A percentile compares a stretch with the other conserved stretches of the same genome.
These are phyloP conservation scores for Oryza officinalis DNA, from an alignment of 176 grass and related monocot species.

Conservation along the genomic window DNA sequence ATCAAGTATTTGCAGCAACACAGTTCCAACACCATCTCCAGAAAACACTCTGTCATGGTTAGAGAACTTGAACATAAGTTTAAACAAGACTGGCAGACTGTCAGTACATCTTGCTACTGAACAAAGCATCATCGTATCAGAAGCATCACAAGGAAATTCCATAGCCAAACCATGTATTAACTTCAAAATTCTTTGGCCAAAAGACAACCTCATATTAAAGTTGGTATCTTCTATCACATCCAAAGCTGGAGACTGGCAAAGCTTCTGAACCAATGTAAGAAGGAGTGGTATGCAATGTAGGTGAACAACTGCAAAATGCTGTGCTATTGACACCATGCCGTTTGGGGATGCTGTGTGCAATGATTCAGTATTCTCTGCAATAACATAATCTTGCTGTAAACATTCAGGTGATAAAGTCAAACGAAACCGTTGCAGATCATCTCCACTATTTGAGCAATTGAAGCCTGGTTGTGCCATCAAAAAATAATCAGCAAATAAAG, in stretches of 20 bases:
- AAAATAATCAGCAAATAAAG: conserved; percentile 40
- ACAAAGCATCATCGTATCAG: conserved; percentile 55
- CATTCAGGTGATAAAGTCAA: conserved; percentile 70
- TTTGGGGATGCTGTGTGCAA: conserved; percentile 53
- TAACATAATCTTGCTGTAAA: conserved; percentile 49
- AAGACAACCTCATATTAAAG: conserved; percentile 76
- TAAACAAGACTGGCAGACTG: conserved; percentile 69
- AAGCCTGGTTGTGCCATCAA: conserved; percentile 51
- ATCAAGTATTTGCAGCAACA: conserved; percentile 82
- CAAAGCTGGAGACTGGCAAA: conserved; percentile 59
- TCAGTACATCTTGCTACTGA: conserved; percentile 65
- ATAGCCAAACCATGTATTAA: conserved; percentile 55
- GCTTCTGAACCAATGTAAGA: conserved; percentile 71
- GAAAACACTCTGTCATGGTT: conserved; percentile 56
- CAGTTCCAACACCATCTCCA: conserved; percentile 59
- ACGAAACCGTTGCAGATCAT: conserved; percentile 50
- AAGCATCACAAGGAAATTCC: conserved; percentile 61
- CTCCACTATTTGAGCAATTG: conserved; percentile 68
- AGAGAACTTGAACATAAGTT: conserved; percentile 73
- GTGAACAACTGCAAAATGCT: conserved; percentile 67
- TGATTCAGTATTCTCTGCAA: conserved; percentile 42
- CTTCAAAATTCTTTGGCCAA: conserved; percentile 76
- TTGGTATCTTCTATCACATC: conserved; percentile 77
- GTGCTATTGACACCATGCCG: conserved; percentile 57
- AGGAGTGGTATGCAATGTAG: conserved; percentile 63